Base-by-base conservation (phyloP, 331 rosid genomes). In the Cucumis variabilis region DNA sequence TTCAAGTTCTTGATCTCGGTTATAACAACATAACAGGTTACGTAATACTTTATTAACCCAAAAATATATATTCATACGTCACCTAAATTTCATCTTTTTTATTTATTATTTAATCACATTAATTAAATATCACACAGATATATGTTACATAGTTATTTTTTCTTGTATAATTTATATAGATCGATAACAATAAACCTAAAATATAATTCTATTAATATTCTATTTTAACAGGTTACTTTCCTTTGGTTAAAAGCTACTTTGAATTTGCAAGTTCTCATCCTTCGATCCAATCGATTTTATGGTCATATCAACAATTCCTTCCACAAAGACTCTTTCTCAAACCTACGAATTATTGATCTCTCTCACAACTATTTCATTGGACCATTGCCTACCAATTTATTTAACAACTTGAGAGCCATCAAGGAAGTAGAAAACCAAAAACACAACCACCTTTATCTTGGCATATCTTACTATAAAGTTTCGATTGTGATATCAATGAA, bases 11-110 rank as follows among this genome's bases (percentile, higher is more conserved):
- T 6, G 93, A 94, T 46, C 20, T 76, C 13, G 27, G 86, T 88
- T 70, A 96, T 91, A 84, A 92, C 98, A 4, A 94, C 96, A 71
- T 94, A 93, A 89, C 95, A 93, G 78, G 93, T 13, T 41, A 41
- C 5, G 9, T 17, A 21, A 41, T 41, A 41, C 46, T 41, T 41
- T 5, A 41, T 7, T 5, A 41, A 41, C 46, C 7, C 37, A 41
- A 41, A 41, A 41, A 41, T 7, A 41, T 41, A 41, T 5, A 41
- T 41, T 41, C 8, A 41, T 41, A 41, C 46, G 8, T 41, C 46
- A 41, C 46, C 6, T 17, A 60, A 60, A 17, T 60, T 17, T 19
- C 21, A 60, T 60, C 21, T 16, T 6, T 58, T 17, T 15, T 58
- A 15, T 58, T 33, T 33, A 58, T 58, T 19, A 1, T 60, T 60